Evolutionary conservation across 805 yeast species (phyloP), one percentile per base, ranked within the genome.

Genomic region (Ogataea pilisensis): DNA sequence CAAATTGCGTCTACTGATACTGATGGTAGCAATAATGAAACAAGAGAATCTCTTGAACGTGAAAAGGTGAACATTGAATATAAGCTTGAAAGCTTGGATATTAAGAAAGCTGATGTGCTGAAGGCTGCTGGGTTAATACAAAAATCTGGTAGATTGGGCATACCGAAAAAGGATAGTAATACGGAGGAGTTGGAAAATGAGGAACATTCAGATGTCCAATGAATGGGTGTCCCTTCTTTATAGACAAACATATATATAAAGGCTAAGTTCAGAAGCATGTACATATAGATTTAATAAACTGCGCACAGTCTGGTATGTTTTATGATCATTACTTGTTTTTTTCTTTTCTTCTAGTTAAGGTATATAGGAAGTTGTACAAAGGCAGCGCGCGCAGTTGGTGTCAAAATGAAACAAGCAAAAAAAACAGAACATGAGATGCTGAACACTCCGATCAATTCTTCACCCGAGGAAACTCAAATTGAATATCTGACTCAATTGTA

Each of bases 401-500:
- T n/a, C n/a, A n/a, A n/a, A n/a, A n/a, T n/a, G n/a, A n/a, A n/a
- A n/a, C n/a, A n/a, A n/a, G n/a, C n/a, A n/a, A n/a, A n/a, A n/a
- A n/a, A n/a, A n/a, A n/a, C n/a, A n/a, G n/a, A n/a, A n/a, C n/a
- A n/a, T n/a, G n/a, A n/a, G n/a, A n/a, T n/a, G n/a, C n/a, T n/a
- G n/a, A n/a, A n/a, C n/a, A n/a, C n/a, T n/a, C n/a, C 29, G 14
- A 20, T 8, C 18, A 17, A 16, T 12, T n/a, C 14, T 37, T 37
- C 7, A 24, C 24, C 8, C 22, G 25, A 7, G 64, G 61, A 35
- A 62, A 55, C 13, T 39, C 41, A 32, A 54, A 42, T 18, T 43
- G 43, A 17, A 47, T 45, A 17, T 46, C 47, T 13, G 57, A 50
- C 27, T 54, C 54, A 8, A 78, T 72, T 39, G 74, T 72, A 3